Conservation (phyloP, 2,329 filamentous ascomycete genomes). For the Graphilbum ipis-grandicollis region DNA sequence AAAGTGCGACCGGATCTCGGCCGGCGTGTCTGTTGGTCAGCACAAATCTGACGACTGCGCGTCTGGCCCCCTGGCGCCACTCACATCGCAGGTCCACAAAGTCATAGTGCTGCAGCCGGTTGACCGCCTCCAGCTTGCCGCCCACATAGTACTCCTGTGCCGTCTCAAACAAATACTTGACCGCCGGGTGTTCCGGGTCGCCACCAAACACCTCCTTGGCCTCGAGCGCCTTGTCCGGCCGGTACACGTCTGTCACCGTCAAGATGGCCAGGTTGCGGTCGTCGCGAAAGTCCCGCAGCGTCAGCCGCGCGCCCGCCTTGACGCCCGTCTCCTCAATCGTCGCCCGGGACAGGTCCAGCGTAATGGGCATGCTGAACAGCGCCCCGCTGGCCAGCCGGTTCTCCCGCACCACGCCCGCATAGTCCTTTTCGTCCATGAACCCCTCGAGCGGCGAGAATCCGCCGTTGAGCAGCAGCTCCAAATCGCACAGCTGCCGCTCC, state of each 20-base stretch:
- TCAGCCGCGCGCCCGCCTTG: constrained; percentile 65
- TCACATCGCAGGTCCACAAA: constrained; percentile 76
- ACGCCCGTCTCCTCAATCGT: constrained; percentile 59
- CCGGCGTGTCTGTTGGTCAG: constrained; percentile 53
- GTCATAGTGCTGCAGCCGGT: constrained; percentile 95
- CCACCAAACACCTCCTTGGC: constrained; percentile 89
- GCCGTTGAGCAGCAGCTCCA: constrained; percentile 92
- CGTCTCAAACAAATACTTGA: constrained; percentile 72
- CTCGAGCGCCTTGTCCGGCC: constrained; percentile 78
- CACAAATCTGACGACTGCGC: background rate
- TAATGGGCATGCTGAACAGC: constrained; percentile 95
- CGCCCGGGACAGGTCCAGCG: constrained; percentile 64
- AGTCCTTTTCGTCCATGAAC: constrained; percentile 96
- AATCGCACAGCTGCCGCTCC: constrained; percentile 92
- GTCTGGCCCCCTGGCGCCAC: constrained; percentile 6
- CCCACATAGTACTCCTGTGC: constrained; percentile 84
- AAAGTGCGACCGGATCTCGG: constrained; percentile 89
- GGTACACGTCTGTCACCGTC: constrained; percentile 89
- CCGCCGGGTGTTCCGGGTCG: constrained; percentile 76
- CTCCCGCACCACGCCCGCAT: constrained; percentile 80
- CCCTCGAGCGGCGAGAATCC: constrained; percentile 97
- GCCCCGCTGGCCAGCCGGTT: constrained; percentile 74
- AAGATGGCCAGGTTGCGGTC: constrained; percentile 92
- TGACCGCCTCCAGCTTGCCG: constrained; percentile 89
- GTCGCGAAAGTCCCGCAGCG: constrained; percentile 88